Base-by-base conservation (phyloP, 169 alveolate species). In the Ophryocystis elektroscirrha region DNA sequence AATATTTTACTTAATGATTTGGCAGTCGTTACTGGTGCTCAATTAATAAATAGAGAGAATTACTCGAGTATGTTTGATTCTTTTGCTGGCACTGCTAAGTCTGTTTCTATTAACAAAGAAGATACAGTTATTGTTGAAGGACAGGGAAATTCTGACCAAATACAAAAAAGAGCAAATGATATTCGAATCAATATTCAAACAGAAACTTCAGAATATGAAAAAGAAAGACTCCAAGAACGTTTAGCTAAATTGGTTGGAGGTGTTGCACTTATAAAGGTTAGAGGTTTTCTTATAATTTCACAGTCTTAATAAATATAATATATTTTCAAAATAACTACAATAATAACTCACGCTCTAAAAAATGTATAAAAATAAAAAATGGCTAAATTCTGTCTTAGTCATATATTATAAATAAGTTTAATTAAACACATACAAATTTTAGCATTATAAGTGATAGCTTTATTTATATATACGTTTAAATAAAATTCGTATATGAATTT, bases 191-290 rank as follows among this genome's bases (percentile, higher is more conserved):
- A n/a, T n/a, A n/a, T n/a, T n/a, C 22, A 47, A 5, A 29, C 16
- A 29, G 52, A n/a, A 15, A 9, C 46, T 44, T 37, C 54, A 28
- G 29, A 41, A 32, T 87, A 87, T 59, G 95, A 84, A 51, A 78
- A 68, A 42, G 96, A 85, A 54, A 91, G 91, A 67, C 81, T 91
- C 38, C 78, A 85, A 73, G 98, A 93, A 72, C 86, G 99, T 59
- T 79, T 89, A 22, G 97, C 97, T 15, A 85, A 87, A 72, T 54
- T 93, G 30, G 78, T 95, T 26, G 98, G 99, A 19, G 97, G 97
- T 15, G 96, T 91, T 48, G 99, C 97, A 0, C 87, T 91, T 32
- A 87, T 93, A 41, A 89, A 81, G 67, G 68, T 56, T 0, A 52
- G 56, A 15, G 20, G n/a, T 25, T 15, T 30, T n/a, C 50, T 38